Conservation (phyloP, 768 basidiomycete genomes). For the Plicaturopsis crispa region DNA sequence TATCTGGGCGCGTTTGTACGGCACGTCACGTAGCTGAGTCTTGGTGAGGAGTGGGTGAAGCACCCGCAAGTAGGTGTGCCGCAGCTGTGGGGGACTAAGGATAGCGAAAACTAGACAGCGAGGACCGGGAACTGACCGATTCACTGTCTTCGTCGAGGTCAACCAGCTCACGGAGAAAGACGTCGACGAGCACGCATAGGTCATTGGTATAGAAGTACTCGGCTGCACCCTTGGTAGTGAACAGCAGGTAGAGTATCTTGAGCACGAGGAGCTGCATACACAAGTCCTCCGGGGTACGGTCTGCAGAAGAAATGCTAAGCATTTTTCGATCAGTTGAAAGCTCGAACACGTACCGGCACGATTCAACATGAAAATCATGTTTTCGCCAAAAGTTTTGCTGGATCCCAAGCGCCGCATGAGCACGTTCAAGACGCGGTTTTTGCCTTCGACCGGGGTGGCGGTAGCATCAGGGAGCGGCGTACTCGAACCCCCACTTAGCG, state of each 20-base stretch:
- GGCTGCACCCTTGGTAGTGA: conserved; percentile 85
- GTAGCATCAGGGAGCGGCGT: conserved; percentile 11
- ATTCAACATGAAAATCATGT: conserved; percentile 98
- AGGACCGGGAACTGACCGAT: conserved; percentile 49
- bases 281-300: conserved; percentile 80
- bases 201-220: conserved; percentile 99
- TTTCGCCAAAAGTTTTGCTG: conserved; percentile 96
- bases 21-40: conserved; percentile 77
- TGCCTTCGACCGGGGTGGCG: conserved; percentile 27
- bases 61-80: conserved; percentile 95
- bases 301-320: conserved; percentile 28
- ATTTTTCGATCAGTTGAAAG: conserved; percentile 6
- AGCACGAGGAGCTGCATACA: conserved; percentile 93
- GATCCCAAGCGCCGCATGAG: conserved; percentile 77
- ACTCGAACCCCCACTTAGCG: conserved; percentile 29
- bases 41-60: conserved; percentile 91
- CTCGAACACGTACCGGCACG: conserved; percentile 65
- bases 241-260: conserved; percentile 91
- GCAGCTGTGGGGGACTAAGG: conserved; percentile 41
- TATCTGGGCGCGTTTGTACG: conserved; percentile 91
- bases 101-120: conserved; percentile 1
- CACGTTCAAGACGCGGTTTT: conserved; percentile 78
- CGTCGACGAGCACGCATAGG: conserved; percentile 90
- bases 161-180: conserved; percentile 89
- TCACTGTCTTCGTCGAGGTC: conserved; percentile 93